Base-by-base conservation (phyloP, 768 basidiomycete genomes). In the Mycena amicta region DNA sequence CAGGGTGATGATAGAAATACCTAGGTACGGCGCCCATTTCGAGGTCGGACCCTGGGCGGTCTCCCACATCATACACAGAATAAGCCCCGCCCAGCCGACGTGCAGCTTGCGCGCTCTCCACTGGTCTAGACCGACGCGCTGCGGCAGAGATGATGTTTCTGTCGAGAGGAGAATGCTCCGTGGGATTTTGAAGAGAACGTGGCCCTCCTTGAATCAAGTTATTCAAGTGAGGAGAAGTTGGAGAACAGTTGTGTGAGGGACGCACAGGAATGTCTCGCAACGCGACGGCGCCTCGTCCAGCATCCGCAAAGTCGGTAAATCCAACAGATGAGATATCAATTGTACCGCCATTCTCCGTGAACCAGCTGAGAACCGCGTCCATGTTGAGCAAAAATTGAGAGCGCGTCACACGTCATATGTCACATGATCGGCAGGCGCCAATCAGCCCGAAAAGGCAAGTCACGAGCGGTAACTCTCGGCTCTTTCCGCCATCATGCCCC, bases 21-120 rank as follows among this genome's bases (percentile, higher is more conserved):
- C 75, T 13, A 95, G 77, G 73, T 95, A 96, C 11, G 77, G 77
- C 4, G 70, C 67, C 94, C 93, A 92, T 53, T 75, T 84, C 49
- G 92, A 89, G 20, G 76, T 67, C 3, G 74, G 56, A 1, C 86
- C 86, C 61, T 80, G 80, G 3, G 86, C 82, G 53, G 83, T 83
- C 72, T 99, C 97, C 91, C 92, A 97, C 90, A 98, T 93, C 87
- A 99, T 89, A 62, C 88, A 92, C 37, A 98, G 77, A 57, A 99
- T 98, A 45, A 98, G 74, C 3, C 90, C 89, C 1, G 82, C 77
- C 97, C 97, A 99, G 6, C 93, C 88, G 55, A 82, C 73, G 51
- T 88, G 78, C 57, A 98, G 71, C 20, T 75, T 72, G 55, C 76
- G 71, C 23, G 70, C 71, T 62, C 75, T 83, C 95, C 95, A 98